Evolutionary conservation across 2,329 filamentous ascomycete genomes (phyloP).

Genomic region (Exophiala alcalophila): DNA sequence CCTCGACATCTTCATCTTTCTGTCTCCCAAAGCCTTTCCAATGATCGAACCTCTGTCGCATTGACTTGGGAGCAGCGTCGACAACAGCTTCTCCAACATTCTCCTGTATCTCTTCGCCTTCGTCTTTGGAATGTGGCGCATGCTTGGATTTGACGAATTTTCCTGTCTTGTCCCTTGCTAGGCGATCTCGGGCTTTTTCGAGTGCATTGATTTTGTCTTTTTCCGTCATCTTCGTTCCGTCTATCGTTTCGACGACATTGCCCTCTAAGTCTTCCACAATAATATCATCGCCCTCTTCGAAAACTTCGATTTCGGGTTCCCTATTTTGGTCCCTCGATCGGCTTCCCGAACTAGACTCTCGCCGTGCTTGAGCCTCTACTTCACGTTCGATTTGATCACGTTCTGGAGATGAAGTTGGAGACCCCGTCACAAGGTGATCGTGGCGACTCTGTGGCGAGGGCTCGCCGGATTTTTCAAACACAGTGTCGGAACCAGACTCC

Average conservation of each 20-base stretch:
- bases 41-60: slow-evolving; percentile 48
- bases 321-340: slow-evolving; percentile 6
- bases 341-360: slow-evolving; percentile 34
- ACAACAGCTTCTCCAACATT: slow-evolving; percentile 38
- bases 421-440: slow-evolving; percentile 13
- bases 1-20: slow-evolving; percentile 34
- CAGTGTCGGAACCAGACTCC: slow-evolving; percentile 26
- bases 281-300: slow-evolving; percentile 74
- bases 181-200: slow-evolving; percentile 45
- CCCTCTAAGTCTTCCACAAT: slow-evolving; percentile 83
- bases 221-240: slow-evolving; percentile 46
- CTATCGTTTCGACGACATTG: slow-evolving; percentile 71
- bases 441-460: slow-evolving; percentile 24
- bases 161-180: slow-evolving; percentile 53
- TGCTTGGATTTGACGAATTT: slow-evolving; percentile 48
- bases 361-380: slow-evolving; percentile 31
- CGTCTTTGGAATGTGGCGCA: slow-evolving; percentile 43
- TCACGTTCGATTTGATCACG: slow-evolving; percentile 43
- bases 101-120: slow-evolving; percentile 44
- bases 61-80: slow-evolving; percentile 38
- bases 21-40: slow-evolving; percentile 45
- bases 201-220: slow-evolving; percentile 62
- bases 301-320: slow-evolving; percentile 60
- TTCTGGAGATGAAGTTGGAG: slow-evolving; percentile 22
- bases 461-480: slow-evolving; percentile 30